Base-by-base conservation (phyloP, 2,329 filamentous ascomycete species). In the Microthyrium microscopicum region DNA sequence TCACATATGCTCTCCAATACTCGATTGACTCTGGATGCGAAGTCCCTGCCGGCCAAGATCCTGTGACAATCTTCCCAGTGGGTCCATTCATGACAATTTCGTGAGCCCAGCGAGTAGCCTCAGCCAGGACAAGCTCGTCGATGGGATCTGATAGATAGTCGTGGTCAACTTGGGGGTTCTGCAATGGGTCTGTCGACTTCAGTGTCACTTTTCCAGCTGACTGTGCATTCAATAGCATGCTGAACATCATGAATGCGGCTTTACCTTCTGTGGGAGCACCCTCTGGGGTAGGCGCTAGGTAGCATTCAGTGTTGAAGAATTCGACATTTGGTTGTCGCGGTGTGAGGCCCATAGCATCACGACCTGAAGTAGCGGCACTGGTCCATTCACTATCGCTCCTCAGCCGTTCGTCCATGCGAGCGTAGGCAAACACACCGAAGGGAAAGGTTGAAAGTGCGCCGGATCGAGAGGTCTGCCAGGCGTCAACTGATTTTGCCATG, bases 301-400 rank as follows among this genome's bases (percentile, higher is more conserved):
- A 73, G 43, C 66, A 67, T 44, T 74, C 70, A 0, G 70, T 73
- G 20, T 60, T 68, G 51, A 73, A 75, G 49, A 73, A 66, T 43
- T 76, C 72, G 31, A 73, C 47, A 42, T 74, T 70, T 0, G 72
- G 68, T 44, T 77, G 72, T 5, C 50, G 48, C 0, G 56, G 50
- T 0, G 62, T 63, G 12, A 76, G 52, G 13, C 66, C 68, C 71
- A 77, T 76, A 0, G 73, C 69, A 42, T 77, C 73, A 4, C 71
- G 65, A 4, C 65, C 66, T n/a, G n/a, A n/a, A 18, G 57, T 48
- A 0, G 58, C 51, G 0, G 68, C 64, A 4, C 57, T 51, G 3
- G 56, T 56, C 72, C 72, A 77, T 5, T 70, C 42, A 3, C 60
- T 54, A 1, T 64, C 63, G 41, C 70, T 56, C 29, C 59, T 52